Conservation (phyloP, 805 yeast species). For the Sporopachydermia quercuum region DNA sequence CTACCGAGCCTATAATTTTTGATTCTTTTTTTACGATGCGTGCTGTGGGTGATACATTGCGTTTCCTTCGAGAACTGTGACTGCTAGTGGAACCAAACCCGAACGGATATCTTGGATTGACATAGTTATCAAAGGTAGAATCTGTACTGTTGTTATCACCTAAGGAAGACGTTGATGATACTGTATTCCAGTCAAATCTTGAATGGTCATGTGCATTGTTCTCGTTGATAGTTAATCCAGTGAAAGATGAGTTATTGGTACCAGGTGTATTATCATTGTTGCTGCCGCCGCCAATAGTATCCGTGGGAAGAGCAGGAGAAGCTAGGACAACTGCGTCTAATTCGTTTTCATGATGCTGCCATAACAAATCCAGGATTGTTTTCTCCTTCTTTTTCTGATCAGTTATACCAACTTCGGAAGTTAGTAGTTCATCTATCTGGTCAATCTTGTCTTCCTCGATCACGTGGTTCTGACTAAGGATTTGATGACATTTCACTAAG, state of each 20-base stretch:
- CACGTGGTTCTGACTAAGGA: slow-evolving; percentile 17
- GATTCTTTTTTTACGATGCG: slow-evolving; percentile 13
- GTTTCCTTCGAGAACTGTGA: background rate
- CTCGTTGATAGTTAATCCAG: background rate
- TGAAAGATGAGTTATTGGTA: background rate
- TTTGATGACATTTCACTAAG: slow-evolving; percentile 17
- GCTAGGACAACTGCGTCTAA: too few relatives aligned
- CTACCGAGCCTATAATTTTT: slow-evolving; percentile 7
- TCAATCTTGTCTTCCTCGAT: slow-evolving; percentile 27
- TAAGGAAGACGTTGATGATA: too few relatives aligned
- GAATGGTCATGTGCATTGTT: background rate
- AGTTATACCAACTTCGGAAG: slow-evolving; percentile 8
- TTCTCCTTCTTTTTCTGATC: slow-evolving; percentile 18
- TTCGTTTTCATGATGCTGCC: slow-evolving; percentile 24
- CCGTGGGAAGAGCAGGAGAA: background rate
- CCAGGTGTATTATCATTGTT: too few relatives aligned
- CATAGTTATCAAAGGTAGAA: background rate
- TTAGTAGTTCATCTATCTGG: slow-evolving; percentile 21
- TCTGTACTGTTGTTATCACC: background rate
- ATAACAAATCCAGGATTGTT: slow-evolving; percentile 24
- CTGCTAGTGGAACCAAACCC: too few relatives aligned
- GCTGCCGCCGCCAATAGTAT: background rate
- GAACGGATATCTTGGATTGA: too few relatives aligned
- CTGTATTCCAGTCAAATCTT: background rate
- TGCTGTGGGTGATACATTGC: slow-evolving; percentile 4